Evolutionary conservation across 2,329 filamentous ascomycete genomes (phyloP).

Genomic region (Arthrobotrys sinensis): DNA sequence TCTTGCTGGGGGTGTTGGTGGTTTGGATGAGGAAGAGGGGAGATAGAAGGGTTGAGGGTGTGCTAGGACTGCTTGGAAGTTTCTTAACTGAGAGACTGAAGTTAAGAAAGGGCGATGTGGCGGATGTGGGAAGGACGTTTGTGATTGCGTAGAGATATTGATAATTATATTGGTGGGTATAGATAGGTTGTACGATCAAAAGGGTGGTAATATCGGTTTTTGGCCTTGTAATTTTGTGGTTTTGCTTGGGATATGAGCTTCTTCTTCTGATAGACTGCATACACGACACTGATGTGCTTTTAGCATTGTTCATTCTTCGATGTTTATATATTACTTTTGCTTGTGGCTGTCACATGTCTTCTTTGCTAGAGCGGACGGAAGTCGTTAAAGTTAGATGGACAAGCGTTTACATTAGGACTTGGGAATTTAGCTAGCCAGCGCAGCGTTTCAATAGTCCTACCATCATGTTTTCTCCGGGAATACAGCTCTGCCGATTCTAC

Average conservation of each 20-base stretch:
- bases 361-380: constrained; percentile 1
- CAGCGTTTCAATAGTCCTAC: constrained; percentile 5
- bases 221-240: constrained; percentile 10
- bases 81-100: constrained; percentile 51
- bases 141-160: constrained; percentile 37
- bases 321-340: constrained; percentile 21
- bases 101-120: constrained; percentile 25
- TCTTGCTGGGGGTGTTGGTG: constrained; percentile 77
- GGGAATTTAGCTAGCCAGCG: constrained; percentile 6
- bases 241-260: constrained; percentile 12
- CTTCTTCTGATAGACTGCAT: constrained; percentile 30
- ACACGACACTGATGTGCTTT: constrained; percentile 18
- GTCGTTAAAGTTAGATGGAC: constrained; percentile 3
- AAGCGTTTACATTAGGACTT: constrained; percentile 17
- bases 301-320: constrained; percentile 1
- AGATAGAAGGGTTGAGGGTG: constrained; percentile 78
- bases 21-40: constrained; percentile 81
- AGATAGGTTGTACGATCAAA: constrained; percentile 43
- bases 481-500: background rate
- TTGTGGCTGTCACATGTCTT: background rate
- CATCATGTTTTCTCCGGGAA: background rate
- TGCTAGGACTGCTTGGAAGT: constrained; percentile 40
- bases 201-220: constrained; percentile 17
- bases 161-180: background rate
- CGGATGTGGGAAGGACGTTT: constrained; percentile 44